These are phyloP conservation scores for Fusarium staphyleae DNA, from an alignment of 2,329 filamentous ascomycete species.

Conservation along the genomic window DNA sequence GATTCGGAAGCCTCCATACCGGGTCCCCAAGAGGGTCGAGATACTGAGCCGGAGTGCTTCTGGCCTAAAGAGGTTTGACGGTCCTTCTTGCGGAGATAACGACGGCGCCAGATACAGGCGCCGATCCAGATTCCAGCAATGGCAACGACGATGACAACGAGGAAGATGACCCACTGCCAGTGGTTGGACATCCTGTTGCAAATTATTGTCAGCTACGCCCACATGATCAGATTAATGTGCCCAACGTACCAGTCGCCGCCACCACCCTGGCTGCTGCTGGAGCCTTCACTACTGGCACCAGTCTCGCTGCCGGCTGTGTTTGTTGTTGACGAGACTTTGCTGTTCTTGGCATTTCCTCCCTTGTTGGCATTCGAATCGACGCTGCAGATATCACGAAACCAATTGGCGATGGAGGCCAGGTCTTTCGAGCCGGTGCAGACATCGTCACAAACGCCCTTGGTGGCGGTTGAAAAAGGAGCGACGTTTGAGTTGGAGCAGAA, in stretches of 20 bases:
- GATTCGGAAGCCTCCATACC: slow-evolving; percentile 36
- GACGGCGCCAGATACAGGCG: slow-evolving; percentile 74
- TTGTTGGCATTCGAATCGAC: slow-evolving; percentile 45
- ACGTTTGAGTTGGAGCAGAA: slow-evolving; percentile 74
- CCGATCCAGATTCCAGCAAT: slow-evolving; percentile 72
- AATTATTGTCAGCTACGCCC: slow-evolving; percentile 4
- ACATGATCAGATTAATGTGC: background rate
- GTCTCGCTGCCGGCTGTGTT: slow-evolving; percentile 20
- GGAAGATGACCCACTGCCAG: slow-evolving; percentile 83
- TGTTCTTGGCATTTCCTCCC: slow-evolving; percentile 18
- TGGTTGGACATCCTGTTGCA: slow-evolving; percentile 68
- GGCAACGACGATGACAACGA: slow-evolving; percentile 75
- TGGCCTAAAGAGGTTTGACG: slow-evolving; percentile 50
- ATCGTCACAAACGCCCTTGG: slow-evolving; percentile 67
- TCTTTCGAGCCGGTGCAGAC: slow-evolving; percentile 59
- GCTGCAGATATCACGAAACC: slow-evolving; percentile 74
- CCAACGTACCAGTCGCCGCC: slow-evolving; percentile 58
- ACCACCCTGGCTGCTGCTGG: slow-evolving; percentile 37
- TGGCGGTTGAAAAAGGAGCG: slow-evolving; percentile 61
- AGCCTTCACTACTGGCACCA: slow-evolving; percentile 11
- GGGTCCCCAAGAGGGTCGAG: slow-evolving; percentile 48
- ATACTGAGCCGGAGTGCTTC: slow-evolving; percentile 50
- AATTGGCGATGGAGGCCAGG: slow-evolving; percentile 66
- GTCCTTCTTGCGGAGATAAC: slow-evolving; percentile 75
- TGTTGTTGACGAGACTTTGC: slow-evolving; percentile 21